A percentile compares a stretch with the other conserved stretches of the same genome.
These are phyloP conservation scores for Vitellaria paradoxa DNA, from an alignment of 179 eudicot genomes.

Conservation along the genomic window DNA sequence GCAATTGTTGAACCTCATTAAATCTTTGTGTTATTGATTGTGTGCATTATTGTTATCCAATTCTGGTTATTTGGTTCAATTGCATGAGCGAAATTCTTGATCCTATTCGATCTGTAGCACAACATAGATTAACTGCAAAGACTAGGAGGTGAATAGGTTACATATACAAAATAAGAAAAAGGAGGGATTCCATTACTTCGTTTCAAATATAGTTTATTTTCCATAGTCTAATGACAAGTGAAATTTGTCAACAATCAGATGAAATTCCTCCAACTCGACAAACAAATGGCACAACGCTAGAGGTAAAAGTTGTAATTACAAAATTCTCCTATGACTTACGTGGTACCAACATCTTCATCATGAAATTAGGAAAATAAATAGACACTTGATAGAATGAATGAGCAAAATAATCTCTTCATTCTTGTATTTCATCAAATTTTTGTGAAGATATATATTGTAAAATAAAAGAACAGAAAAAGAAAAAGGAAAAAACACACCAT, in stretches of 20 bases:
- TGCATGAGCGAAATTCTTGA: no score
- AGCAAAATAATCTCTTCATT: background rate
- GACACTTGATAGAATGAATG: no score
- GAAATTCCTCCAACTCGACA: background rate
- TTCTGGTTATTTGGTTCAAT: no score
- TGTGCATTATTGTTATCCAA: no score
- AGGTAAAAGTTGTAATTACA: background rate
- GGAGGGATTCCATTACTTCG: no score
- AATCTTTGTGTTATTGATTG: no score
- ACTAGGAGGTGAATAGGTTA: background rate
- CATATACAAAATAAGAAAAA: no score
- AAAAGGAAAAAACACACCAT: background rate
- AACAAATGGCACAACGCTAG: background rate
- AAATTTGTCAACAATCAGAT: background rate
- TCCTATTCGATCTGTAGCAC: no score
- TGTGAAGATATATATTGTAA: background rate
- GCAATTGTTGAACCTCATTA: no score
- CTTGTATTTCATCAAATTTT: background rate
- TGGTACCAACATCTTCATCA: no score
- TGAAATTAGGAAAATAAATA: no score
- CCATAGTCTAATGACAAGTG: background rate
- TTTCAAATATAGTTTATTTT: background rate
- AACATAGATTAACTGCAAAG: constrained; percentile 11
- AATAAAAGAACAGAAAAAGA: background rate
- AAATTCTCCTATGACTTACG: no score